Conservation (phyloP, 2,329 filamentous ascomycete genomes). For the Pseudocercospora cruenta region DNA sequence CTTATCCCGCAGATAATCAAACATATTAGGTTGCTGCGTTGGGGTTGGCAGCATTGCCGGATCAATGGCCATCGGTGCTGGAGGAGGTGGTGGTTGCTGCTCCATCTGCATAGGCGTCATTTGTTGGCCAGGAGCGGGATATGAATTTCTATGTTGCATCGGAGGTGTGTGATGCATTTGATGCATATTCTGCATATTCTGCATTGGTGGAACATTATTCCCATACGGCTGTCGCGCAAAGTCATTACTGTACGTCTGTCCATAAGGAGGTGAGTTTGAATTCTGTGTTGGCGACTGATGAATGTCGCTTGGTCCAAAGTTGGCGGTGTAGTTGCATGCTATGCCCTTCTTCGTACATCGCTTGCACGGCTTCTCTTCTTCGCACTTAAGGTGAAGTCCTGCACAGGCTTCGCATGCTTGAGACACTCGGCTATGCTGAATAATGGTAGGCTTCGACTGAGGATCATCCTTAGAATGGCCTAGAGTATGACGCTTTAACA, state of each 20-base stretch:
- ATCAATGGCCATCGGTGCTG: slow-evolving; percentile 31
- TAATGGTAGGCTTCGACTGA: slow-evolving; percentile 34
- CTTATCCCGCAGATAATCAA: slow-evolving; percentile 41
- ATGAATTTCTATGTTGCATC: slow-evolving; percentile 30
- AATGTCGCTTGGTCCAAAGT: slow-evolving; percentile 28
- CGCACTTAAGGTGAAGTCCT: slow-evolving; percentile 56
- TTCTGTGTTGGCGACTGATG: slow-evolving; percentile 24
- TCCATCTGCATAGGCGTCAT: slow-evolving; percentile 32
- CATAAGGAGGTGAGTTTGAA: slow-evolving; percentile 22
- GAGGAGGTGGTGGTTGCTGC: slow-evolving; percentile 22
- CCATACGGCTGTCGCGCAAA: slow-evolving; percentile 28
- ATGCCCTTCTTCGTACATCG: slow-evolving; percentile 56
- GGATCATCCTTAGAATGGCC: slow-evolving; percentile 45
- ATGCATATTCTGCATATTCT: slow-evolving; percentile 13
- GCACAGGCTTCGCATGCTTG: slow-evolving; percentile 59
- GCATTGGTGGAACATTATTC: slow-evolving; percentile 20
- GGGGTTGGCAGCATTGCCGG: slow-evolving; percentile 37
- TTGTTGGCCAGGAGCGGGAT: slow-evolving; percentile 18
- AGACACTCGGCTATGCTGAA: slow-evolving; percentile 46
- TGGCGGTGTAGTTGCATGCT: slow-evolving; percentile 43
- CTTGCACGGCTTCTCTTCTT: slow-evolving; percentile 59
- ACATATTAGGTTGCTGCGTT: slow-evolving; percentile 34
- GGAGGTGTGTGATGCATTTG: slow-evolving; percentile 32
- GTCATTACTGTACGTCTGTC: not conserved
- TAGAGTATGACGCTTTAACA: slow-evolving; percentile 56